phyloP scores from a whole-genome alignment of 2,329 filamentous ascomycete species.

The Phialophora expanda region DNA sequence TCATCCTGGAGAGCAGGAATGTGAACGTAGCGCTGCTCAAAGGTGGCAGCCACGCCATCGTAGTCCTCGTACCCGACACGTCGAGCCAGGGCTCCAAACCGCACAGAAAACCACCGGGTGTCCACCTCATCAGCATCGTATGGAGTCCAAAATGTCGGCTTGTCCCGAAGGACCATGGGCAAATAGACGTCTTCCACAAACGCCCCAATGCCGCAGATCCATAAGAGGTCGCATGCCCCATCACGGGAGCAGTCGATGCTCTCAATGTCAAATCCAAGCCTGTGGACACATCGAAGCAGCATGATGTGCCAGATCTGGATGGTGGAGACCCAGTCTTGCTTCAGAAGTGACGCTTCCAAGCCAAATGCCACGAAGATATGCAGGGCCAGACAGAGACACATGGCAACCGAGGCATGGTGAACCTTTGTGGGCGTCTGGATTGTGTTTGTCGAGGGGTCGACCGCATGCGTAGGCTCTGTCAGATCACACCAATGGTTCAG shows the following conservation, averaged over 20 bases:
- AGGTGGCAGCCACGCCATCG: neutral
- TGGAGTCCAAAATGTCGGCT: neutral
- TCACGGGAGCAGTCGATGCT: neutral
- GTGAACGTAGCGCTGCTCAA: slow-evolving; percentile 4
- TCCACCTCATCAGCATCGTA: neutral
- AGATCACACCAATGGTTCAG: slow-evolving; percentile 14
- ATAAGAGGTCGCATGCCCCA: slow-evolving; percentile 13
- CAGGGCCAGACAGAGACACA: slow-evolving; percentile 21
- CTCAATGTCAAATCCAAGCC: slow-evolving; percentile 20
- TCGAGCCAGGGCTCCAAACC: neutral
- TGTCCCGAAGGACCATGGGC: too few species aligned
- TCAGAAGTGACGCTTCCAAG: slow-evolving; percentile 2
- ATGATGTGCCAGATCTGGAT: slow-evolving; percentile 19
- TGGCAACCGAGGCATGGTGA: slow-evolving; percentile 10
- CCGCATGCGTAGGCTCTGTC: slow-evolving; percentile 13
- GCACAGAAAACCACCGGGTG: neutral
- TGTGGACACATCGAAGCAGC: slow-evolving; percentile 16
- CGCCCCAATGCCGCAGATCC: slow-evolving; percentile 14
- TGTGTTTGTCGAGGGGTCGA: neutral
- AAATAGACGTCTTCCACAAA: slow-evolving; percentile 7
- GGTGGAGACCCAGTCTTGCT: slow-evolving; percentile 9
- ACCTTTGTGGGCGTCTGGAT: slow-evolving; percentile 7
- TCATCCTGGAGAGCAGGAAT: slow-evolving; percentile 13
- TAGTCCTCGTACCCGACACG: neutral
- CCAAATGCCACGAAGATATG: slow-evolving; percentile 5